Evolutionary conservation across 805 yeast genomes (phyloP).

Genomic region (Nakazawaea holstii): DNA sequence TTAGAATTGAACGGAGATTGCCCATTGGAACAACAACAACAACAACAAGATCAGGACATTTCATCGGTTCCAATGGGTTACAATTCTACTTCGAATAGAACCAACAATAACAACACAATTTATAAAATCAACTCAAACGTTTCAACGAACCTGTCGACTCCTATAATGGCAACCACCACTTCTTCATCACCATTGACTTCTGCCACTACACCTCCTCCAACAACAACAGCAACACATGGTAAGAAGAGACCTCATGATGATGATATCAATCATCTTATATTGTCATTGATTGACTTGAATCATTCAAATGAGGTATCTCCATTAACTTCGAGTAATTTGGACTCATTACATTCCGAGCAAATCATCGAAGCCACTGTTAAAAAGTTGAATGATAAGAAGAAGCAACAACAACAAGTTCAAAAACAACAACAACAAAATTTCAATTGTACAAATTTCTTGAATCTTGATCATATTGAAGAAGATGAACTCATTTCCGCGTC

Average conservation of each 20-base stretch:
- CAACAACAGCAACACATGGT: slow-evolving; percentile 4
- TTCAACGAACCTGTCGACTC: slow-evolving; percentile 6
- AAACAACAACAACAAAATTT: neutral
- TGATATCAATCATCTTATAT: slow-evolving; percentile 29
- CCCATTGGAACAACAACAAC: neutral
- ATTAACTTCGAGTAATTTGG: slow-evolving; percentile 8
- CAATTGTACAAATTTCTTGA: slow-evolving; percentile 5
- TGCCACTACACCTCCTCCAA: slow-evolving; percentile 5
- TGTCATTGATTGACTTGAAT: slow-evolving; percentile 27
- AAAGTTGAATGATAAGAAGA: slow-evolving; percentile 4
- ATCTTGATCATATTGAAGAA: slow-evolving; percentile 5
- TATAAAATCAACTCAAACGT: slow-evolving; percentile 7
- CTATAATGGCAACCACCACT: slow-evolving; percentile 5
- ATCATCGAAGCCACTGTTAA: slow-evolving; percentile 2
- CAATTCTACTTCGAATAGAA: slow-evolving; percentile 5
- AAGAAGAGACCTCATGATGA: slow-evolving; percentile 27
- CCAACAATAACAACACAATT: slow-evolving; percentile 10
- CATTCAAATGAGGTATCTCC: slow-evolving; percentile 17
- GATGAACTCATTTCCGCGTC: neutral
- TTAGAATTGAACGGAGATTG: too few relatives aligned
- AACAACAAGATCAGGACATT: slow-evolving; percentile 1
- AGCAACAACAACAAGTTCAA: neutral
- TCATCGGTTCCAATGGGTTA: slow-evolving; percentile 6
- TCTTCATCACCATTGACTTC: slow-evolving; percentile 5
- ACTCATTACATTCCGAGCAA: slow-evolving; percentile 4